phyloP scores from a whole-genome alignment of 192 early-diverging fungal species.

The Kappamyces sp. region DNA sequence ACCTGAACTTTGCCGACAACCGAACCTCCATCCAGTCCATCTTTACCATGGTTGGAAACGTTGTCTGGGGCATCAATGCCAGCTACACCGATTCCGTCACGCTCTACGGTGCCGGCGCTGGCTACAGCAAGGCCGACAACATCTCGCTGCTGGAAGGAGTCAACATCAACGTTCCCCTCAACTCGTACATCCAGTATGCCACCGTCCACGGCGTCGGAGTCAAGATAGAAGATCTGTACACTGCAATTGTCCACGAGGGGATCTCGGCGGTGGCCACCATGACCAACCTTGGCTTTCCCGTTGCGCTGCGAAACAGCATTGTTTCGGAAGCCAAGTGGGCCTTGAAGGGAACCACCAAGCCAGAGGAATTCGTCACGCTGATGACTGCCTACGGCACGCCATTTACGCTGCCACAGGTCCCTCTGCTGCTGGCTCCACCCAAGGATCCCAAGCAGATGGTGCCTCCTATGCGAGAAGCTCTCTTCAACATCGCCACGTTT shows the following conservation, averaged over 20 bases:
- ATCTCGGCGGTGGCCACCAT: constrained; percentile 10
- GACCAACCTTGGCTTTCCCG: constrained; percentile 1
- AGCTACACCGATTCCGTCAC: constrained; percentile 3
- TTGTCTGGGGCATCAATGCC: neutral
- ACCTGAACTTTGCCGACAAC: neutral
- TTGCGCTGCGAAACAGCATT: neutral
- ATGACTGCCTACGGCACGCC: neutral
- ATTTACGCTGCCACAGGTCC: constrained; percentile 7
- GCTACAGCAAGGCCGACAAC: neutral
- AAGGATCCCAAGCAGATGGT: neutral
- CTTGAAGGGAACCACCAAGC: constrained; percentile 4
- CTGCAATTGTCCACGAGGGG: constrained; percentile 8
- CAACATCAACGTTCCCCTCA: neutral
- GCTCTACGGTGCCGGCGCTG: neutral
- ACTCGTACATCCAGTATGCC: neutral
- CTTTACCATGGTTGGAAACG: neutral
- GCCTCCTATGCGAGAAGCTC: neutral
- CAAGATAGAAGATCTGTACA: constrained; percentile 1
- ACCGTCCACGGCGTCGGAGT: neutral
- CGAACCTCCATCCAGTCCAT: constrained; percentile 1
- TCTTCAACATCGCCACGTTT: neutral
- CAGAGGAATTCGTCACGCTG: constrained; percentile 3
- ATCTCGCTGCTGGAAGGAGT: neutral
- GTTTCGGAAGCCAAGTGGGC: constrained; percentile 7
- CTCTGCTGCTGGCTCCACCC: neutral